A percentile compares a stretch with the other conserved stretches of the same genome.
These are phyloP conservation scores for Acacia pycnantha DNA, from an alignment of 331 rosid species.

Conservation along the genomic window DNA sequence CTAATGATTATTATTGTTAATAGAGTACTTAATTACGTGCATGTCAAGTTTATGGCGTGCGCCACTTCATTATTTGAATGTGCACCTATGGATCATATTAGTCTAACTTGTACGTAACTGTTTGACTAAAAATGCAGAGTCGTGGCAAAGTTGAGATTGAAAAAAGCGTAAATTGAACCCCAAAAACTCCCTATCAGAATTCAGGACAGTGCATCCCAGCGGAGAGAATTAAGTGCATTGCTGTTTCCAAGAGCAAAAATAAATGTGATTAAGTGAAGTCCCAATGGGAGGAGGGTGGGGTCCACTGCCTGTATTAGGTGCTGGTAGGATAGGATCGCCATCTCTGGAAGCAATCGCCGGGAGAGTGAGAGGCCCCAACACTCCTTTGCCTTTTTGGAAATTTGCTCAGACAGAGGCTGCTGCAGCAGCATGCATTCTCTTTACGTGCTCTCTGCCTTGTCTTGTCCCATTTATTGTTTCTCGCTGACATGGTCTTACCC, in stretches of 20 bases:
- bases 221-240: background rate
- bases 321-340: background rate
- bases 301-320: background rate
- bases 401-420: background rate
- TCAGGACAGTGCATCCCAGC: background rate
- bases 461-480: conserved; percentile 19
- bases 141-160: background rate
- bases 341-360: background rate
- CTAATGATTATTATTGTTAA: background rate
- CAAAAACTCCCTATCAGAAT: background rate
- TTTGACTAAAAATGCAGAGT: background rate
- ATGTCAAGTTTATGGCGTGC: background rate
- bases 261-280: background rate
- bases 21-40: background rate
- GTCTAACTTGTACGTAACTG: background rate
- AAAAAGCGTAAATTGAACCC: background rate
- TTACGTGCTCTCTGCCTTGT: conserved; percentile 6
- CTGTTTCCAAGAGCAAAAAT: conserved; percentile 23
- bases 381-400: background rate
- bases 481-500: conserved; percentile 17
- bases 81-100: background rate
- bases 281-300: background rate
- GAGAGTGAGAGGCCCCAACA: background rate
- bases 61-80: no score
- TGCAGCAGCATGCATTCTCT: conserved; percentile 19